A percentile compares a stretch with the other conserved stretches of the same genome.
Conservation (phyloP, 2,329 filamentous ascomycete species). For the Calonectria crousiana region DNA sequence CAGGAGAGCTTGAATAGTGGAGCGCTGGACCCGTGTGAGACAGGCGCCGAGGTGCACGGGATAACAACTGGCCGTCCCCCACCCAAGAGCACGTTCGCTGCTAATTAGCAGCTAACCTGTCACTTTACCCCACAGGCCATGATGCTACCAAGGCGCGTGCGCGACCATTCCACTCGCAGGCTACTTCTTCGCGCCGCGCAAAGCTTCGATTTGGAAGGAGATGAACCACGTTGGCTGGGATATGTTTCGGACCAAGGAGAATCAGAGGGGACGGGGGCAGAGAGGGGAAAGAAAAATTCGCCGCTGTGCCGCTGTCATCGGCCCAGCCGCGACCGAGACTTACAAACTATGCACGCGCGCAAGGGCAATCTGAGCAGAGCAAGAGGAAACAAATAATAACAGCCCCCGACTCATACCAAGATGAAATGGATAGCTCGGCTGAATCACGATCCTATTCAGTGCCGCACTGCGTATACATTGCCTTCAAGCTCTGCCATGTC, state of each 20-base stretch:
- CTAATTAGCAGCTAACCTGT: constrained; percentile 11
- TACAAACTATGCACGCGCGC: background rate
- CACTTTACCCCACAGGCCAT: constrained; percentile 9
- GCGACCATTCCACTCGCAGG: constrained; percentile 4
- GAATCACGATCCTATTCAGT: background rate
- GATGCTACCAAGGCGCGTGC: constrained; percentile 3
- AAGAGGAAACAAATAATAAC: background rate
- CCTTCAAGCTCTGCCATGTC: constrained; percentile 13
- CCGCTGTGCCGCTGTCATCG: background rate
- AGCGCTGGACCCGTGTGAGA: background rate
- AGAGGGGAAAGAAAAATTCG: background rate
- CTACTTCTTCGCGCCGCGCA: constrained; percentile 5
- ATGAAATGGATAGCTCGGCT: background rate
- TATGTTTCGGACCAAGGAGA: background rate
- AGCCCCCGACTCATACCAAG: background rate
- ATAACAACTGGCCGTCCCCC: constrained; percentile 4
- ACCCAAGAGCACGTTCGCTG: background rate
- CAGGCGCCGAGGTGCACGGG: background rate
- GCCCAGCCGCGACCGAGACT: background rate
- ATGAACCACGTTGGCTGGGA: background rate
- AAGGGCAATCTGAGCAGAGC: background rate
- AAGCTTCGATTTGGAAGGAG: constrained; percentile 11
- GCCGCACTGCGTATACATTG: background rate
- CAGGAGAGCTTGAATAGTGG: constrained; percentile 22
- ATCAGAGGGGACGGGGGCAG: background rate